Base-by-base conservation (phyloP, 1,284 basidiomycete species). In the Marasmius sp. region DNA sequence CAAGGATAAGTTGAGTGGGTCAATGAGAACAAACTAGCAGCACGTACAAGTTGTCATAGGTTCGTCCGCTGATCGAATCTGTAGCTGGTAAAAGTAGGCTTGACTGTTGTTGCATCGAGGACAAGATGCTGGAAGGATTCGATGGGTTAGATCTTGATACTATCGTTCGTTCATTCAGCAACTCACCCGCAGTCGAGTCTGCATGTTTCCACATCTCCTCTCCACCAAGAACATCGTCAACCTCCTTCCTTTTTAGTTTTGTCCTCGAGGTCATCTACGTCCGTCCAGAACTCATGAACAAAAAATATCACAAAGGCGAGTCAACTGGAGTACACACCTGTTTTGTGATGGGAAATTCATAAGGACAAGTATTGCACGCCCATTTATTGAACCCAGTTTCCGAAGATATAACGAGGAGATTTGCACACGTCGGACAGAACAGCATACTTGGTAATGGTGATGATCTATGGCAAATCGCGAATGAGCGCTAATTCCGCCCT, bases 51-150 rank as follows among this genome's bases (percentile, higher is more conserved):
- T 97, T 6, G 95, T 97, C 92, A 95, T 96, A 6, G 95, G 95
- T 72, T 97, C 95, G 74, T 97, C 95, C 0, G 97, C 97, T 69
- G 94, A 96, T 41, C 97, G 81, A 67, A 98, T 99, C 75, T 99
- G 97, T n/a, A 98, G 79, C 78, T 98, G 95, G 75, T 97, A 94
- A 76, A 93, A 99, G 77, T 96, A 98, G 6, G 97, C 95, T 61
- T 89, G 81, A 47, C 86, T 84, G 70, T 92, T 84, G 71, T 97
- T 95, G 76, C 97, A 99, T 72, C 95, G 96, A 14, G 91, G 90
- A 74, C 96, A 99, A n/a, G 85, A 85, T 20, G 88, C 94, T 93
- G 55, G 7, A 54, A 56, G 45, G 27, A 63, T 47, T 52, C 51
- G 56, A 33, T 16, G 16, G 9, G 14, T 27, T 5, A 52, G n/a